These are phyloP conservation scores for Nemania bipapillata DNA, from an alignment of 2,329 filamentous ascomycete species.

Conservation along the genomic window DNA sequence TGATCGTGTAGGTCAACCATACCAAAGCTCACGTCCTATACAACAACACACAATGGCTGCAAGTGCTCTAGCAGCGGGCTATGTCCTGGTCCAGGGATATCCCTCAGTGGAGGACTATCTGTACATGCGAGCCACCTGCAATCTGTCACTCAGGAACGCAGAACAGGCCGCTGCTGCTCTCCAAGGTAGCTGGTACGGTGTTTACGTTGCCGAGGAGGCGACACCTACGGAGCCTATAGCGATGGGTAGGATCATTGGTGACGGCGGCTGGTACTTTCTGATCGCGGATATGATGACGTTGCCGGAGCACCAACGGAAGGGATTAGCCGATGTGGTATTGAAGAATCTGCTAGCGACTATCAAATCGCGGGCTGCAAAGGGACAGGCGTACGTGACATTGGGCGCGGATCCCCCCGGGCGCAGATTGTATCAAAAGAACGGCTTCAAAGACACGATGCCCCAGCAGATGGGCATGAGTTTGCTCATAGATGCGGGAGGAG, in stretches of 20 bases:
- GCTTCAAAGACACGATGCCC: slow-evolving; percentile 57
- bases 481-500: slow-evolving; percentile 16
- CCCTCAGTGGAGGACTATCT: slow-evolving; percentile 32
- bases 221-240: slow-evolving; percentile 50
- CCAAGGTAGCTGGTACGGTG: slow-evolving; percentile 58
- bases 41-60: slow-evolving; percentile 21
- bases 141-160: slow-evolving; percentile 48
- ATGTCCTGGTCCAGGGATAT: slow-evolving; percentile 33
- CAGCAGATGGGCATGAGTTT: slow-evolving; percentile 51
- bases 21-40: neutral
- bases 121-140: slow-evolving; percentile 5
- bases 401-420: slow-evolving; percentile 59
- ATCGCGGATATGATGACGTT: slow-evolving; percentile 64
- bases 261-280: slow-evolving; percentile 63
- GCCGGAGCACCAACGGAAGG: slow-evolving; percentile 60
- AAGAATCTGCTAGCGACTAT: slow-evolving; percentile 57
- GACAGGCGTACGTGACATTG: slow-evolving; percentile 57
- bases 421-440: slow-evolving; percentile 59
- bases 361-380: slow-evolving; percentile 54
- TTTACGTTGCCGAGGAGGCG: slow-evolving; percentile 52
- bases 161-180: slow-evolving; percentile 53
- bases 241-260: slow-evolving; percentile 64
- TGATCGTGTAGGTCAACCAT: neutral
- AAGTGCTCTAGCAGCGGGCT: slow-evolving; percentile 16
- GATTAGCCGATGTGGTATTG: slow-evolving; percentile 60